Conservation (phyloP, 768 basidiomycete species). For the Kwoniella mangroviensis region DNA sequence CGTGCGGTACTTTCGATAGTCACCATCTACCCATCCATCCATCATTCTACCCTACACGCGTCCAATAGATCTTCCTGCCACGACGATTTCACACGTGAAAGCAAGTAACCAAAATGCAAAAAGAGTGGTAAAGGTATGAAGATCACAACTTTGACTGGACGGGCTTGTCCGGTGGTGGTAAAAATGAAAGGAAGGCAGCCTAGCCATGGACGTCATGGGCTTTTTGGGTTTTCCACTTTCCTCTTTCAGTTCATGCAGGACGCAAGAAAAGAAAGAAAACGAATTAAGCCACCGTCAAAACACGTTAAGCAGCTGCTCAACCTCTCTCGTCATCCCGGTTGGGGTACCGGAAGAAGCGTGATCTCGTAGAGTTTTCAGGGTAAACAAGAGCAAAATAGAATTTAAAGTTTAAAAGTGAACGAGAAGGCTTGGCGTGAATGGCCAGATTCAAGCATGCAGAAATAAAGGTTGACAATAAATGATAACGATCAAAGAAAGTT, state of each 20-base stretch:
- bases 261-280: neutral
- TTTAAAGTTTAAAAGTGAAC: conserved; percentile 4
- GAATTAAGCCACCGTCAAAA: conserved; percentile 6
- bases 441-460: neutral
- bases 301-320: neutral
- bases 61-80: conserved; percentile 3
- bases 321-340: conserved; percentile 15
- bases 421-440: conserved; percentile 8
- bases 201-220: conserved; percentile 10
- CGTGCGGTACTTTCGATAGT: conserved; percentile 5
- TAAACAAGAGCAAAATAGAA: neutral
- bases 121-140: neutral
- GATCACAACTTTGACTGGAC: neutral
- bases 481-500: neutral
- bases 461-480: neutral
- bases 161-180: conserved; percentile 1
- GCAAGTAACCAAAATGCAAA: neutral
- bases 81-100: conserved; percentile 10
- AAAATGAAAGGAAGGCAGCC: neutral
- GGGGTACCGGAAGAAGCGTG: conserved; percentile 4
- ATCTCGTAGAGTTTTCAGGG: neutral
- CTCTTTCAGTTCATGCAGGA: neutral
- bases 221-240: neutral
- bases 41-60: neutral
- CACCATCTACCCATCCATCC: neutral